Base-by-base conservation (phyloP, 345 rosid genomes). In the Adansonia digitata region DNA sequence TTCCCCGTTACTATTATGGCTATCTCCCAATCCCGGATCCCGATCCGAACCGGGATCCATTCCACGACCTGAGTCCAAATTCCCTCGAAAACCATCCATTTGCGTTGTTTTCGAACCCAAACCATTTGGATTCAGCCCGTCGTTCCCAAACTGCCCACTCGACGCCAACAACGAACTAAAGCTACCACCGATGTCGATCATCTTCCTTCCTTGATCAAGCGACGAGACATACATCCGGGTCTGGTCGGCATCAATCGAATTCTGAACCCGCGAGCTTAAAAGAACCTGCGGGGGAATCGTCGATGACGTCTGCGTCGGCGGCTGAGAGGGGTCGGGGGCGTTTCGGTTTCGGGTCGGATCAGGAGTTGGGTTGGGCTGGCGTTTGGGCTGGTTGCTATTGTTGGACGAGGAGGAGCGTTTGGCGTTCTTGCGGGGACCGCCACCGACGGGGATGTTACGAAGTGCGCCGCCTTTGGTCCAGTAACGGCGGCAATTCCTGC, bases 391-490 rank as follows among this genome's bases (percentile, higher is more conserved):
- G 7, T 83, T 90, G 26, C 72, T 72, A 69, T 63, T 77, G 39
- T 67, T 73, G 52, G 86, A 66, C 9, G 72, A 48, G 24, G 57
- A 46, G 26, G 42, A 61, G 31, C 93, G 91, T 56, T 87, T 90
- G 31, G 74, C 26, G 82, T 71, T 86, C 84, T 92, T 94, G 64
- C 97, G 94, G 81, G 83, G 83, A 46, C 94, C 92, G 22, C 98
- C 98, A 12, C 98, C 97, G 77, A 94, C 87, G 26, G 98, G 98
- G 79, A 94, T 94, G 82, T 94, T 94, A 73, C 98, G 87, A 20
- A 94, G 88, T 64, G 93, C 80, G 26, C 97, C 98, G 14, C 98
- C 98, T 85, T 89, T 94, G 73, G 98, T 94, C 98, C 98, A 94
- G 80, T 94, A 94, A 31, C 98, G 85, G 20, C 93, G 86, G 80